A percentile compares a stretch with the other conserved stretches of the same genome.
These are phyloP conservation scores for Hippophae tibetana DNA, from an alignment of 306 rosid genomes.

Conservation along the genomic window DNA sequence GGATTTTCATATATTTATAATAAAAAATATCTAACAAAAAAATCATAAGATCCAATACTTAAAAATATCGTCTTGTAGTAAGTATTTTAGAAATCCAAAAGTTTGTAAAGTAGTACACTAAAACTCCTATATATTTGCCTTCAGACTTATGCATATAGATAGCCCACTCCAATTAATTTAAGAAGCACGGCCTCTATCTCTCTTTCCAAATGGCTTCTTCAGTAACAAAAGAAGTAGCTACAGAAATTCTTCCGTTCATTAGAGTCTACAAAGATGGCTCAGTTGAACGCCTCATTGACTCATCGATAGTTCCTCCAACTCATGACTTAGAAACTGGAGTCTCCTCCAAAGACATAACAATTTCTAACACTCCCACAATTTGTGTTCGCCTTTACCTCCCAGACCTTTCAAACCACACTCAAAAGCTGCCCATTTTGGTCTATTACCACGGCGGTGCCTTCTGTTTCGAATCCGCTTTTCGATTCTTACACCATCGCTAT, in stretches of 20 bases:
- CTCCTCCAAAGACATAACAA: slow-evolving; percentile 39
- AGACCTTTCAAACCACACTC: slow-evolving; percentile 1
- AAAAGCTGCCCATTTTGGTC: slow-evolving; percentile 32
- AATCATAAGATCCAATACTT: too few relatives aligned
- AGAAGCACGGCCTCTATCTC: too few relatives aligned
- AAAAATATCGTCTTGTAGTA: too few relatives aligned
- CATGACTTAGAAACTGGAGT: slow-evolving; percentile 28
- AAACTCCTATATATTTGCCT: too few relatives aligned
- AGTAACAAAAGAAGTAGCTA: slow-evolving; percentile 22
- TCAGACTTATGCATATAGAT: too few relatives aligned
- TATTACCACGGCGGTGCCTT: slow-evolving; percentile 46
- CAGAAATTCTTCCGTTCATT: slow-evolving; percentile 31
- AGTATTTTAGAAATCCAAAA: too few relatives aligned
- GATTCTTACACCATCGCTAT: slow-evolving; percentile 33
- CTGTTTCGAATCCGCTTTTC: slow-evolving; percentile 34
- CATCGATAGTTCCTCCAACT: slow-evolving; percentile 24
- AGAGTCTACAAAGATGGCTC: slow-evolving; percentile 39
- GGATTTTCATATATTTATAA: too few relatives aligned
- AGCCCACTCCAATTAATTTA: too few relatives aligned
- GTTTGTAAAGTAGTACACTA: too few relatives aligned
- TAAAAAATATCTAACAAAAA: too few relatives aligned
- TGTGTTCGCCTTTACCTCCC: slow-evolving; percentile 42
- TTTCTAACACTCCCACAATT: slow-evolving; percentile 28
- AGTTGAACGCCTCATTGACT: slow-evolving; percentile 30
- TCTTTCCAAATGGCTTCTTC: not conserved